Percentiles rank a stretch among this genome's conserved stretches.
These are phyloP conservation scores for Mycena polygramma DNA, from an alignment of 768 basidiomycete genomes.

Conservation along the genomic window DNA sequence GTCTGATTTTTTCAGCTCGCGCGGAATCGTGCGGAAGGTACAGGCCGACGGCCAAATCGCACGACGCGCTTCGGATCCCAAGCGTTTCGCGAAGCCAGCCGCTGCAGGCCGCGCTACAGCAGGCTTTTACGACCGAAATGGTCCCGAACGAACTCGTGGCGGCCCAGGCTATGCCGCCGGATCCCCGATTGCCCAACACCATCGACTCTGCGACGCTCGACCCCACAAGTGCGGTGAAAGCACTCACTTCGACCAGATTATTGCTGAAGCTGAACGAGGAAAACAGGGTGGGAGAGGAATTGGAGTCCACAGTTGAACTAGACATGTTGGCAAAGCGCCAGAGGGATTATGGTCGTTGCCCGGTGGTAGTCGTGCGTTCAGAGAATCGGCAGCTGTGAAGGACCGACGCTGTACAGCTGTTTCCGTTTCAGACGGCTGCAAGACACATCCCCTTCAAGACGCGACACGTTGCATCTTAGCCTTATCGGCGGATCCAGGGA, in stretches of 20 bases:
- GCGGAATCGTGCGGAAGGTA: slow-evolving; percentile 32
- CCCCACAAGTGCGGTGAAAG: slow-evolving; percentile 44
- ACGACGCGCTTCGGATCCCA: slow-evolving; percentile 40
- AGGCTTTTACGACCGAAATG: slow-evolving; percentile 43
- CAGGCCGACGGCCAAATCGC: slow-evolving; percentile 44
- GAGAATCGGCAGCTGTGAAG: too few relatives aligned
- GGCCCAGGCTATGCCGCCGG: slow-evolving; percentile 47
- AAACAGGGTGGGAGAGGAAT: background rate
- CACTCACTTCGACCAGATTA: slow-evolving; percentile 37
- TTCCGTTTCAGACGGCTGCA: too few relatives aligned
- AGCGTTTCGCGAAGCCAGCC: slow-evolving; percentile 47
- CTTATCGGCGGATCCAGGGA: too few relatives aligned
- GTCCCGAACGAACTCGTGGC: slow-evolving; percentile 46
- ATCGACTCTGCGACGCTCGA: slow-evolving; percentile 44
- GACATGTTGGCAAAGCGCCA: too few relatives aligned
- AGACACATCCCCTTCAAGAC: too few relatives aligned
- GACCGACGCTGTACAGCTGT: too few relatives aligned
- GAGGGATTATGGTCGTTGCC: too few relatives aligned
- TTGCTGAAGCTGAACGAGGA: slow-evolving; percentile 16
- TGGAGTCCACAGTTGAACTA: background rate
- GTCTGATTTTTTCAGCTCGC: slow-evolving; percentile 27
- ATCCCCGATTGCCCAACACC: slow-evolving; percentile 44
- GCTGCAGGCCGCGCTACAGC: slow-evolving; percentile 40
- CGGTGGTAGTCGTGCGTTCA: too few relatives aligned
- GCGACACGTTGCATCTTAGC: too few relatives aligned